A percentile compares a stretch with the other conserved stretches of the same genome.
phyloP scores from a whole-genome alignment of 2,329 filamentous ascomycete genomes.

The Pseudogymnoascus verrucosus region DNA sequence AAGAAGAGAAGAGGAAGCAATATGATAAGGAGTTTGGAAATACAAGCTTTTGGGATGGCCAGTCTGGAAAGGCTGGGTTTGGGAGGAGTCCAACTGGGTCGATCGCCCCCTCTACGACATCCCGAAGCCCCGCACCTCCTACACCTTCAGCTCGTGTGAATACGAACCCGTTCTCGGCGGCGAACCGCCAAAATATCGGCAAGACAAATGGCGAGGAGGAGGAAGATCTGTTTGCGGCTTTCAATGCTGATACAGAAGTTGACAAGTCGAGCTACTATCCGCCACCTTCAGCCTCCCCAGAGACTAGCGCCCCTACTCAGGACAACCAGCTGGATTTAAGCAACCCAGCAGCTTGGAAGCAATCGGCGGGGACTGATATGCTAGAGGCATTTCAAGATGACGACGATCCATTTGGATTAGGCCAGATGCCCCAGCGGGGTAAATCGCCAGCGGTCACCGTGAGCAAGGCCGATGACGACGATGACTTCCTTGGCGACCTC shows the following conservation, averaged over 20 bases:
- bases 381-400: slow-evolving; percentile 43
- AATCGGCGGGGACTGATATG: slow-evolving; percentile 22
- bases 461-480: slow-evolving; percentile 40
- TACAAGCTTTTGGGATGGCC: slow-evolving; percentile 65
- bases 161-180: slow-evolving; percentile 25
- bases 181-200: slow-evolving; percentile 19
- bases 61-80: slow-evolving; percentile 44
- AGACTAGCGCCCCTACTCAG: slow-evolving; percentile 32
- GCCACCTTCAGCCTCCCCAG: slow-evolving; percentile 36
- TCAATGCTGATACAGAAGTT: slow-evolving; percentile 57
- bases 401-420: slow-evolving; percentile 83
- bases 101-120: slow-evolving; percentile 36
- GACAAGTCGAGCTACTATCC: slow-evolving; percentile 60
- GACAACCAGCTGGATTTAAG: slow-evolving; percentile 40
- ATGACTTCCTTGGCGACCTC: slow-evolving; percentile 59
- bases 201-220: slow-evolving; percentile 38
- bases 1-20: slow-evolving; percentile 63
- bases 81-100: slow-evolving; percentile 12
- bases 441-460: slow-evolving; percentile 22
- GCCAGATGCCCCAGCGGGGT: slow-evolving; percentile 44
- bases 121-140: slow-evolving; percentile 39
- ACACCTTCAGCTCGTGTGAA: slow-evolving; percentile 23
- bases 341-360: slow-evolving; percentile 46
- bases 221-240: slow-evolving; percentile 60
- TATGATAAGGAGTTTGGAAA: slow-evolving; percentile 73